Conservation (phyloP, 495 filamentous ascomycete species). For the Lasiosphaeria hispida region DNA sequence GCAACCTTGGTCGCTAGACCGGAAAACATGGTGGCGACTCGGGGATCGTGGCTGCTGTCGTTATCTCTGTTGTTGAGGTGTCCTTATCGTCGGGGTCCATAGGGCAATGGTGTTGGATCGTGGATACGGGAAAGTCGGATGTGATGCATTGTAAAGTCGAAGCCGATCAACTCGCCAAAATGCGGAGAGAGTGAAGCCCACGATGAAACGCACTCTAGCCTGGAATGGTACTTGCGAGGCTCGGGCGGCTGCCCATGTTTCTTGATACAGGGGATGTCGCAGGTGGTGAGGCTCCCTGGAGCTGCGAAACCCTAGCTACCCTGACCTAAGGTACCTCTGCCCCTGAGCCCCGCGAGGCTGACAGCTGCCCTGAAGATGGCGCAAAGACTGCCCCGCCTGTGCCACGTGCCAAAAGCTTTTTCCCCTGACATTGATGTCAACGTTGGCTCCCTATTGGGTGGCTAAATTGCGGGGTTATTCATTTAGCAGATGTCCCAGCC, state of each 20-base stretch:
- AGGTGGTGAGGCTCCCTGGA: conserved; percentile 15
- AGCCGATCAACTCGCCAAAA: too few relatives aligned
- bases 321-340: not conserved
- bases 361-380: not conserved
- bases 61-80: too few relatives aligned
- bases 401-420: not conserved
- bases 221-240: conserved; percentile 20
- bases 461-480: conserved; percentile 11
- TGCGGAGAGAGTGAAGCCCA: not conserved
- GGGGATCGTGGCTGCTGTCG: too few relatives aligned
- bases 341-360: conserved; percentile 13
- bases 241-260: conserved; percentile 14
- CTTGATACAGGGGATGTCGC: conserved; percentile 38
- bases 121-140: too few relatives aligned
- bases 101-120: too few relatives aligned
- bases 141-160: too few relatives aligned
- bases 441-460: conserved; percentile 5
- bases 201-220: conserved; percentile 9
- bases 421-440: not conserved
- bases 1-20: conserved; percentile 49
- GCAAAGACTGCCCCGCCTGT: conserved; percentile 2
- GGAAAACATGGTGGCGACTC: conserved; percentile 36
- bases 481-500: not conserved
- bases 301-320: not conserved
- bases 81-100: too few relatives aligned